Evolutionary conservation across 352 stramenopile species (phyloP).

Genomic region (Globisporangium takayamanum): DNA sequence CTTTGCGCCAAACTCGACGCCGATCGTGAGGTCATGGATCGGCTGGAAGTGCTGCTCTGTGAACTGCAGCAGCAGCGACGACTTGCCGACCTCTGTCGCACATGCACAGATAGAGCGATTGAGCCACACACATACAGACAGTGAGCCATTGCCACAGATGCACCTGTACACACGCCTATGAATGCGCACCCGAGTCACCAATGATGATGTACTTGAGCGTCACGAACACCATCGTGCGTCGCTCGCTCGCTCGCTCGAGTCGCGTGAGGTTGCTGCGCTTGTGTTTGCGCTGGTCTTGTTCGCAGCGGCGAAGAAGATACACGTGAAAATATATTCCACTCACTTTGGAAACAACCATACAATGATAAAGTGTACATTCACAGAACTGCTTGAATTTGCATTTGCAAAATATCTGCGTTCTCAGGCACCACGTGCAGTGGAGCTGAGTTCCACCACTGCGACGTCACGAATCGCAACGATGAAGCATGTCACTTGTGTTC

Average conservation of each 20-base stretch:
- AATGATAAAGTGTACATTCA: too few relatives aligned
- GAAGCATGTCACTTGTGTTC: too few relatives aligned
- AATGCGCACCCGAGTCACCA: constrained; percentile 51
- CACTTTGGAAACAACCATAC: too few relatives aligned
- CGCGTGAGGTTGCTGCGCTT: not conserved
- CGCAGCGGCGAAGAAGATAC: not conserved
- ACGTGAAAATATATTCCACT: not conserved
- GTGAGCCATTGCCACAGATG: not conserved
- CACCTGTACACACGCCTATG: not conserved
- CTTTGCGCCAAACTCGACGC: constrained; percentile 89
- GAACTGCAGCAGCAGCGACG: constrained; percentile 87
- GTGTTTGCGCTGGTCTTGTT: not conserved
- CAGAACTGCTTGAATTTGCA: too few relatives aligned
- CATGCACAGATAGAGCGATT: not conserved
- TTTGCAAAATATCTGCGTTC: too few relatives aligned
- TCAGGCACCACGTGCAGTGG: too few relatives aligned
- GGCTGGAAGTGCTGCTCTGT: constrained; percentile 88
- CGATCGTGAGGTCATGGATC: constrained; percentile 88
- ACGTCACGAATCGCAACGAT: too few relatives aligned
- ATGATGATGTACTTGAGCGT: constrained; percentile 90
- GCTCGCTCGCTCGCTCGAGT: not conserved
- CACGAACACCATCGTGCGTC: constrained; percentile 67
- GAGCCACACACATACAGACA: not conserved
- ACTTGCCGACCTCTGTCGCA: constrained; percentile 82
- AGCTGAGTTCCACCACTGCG: too few relatives aligned